Evolutionary conservation across 352 stramenopile genomes (phyloP), one percentile per base, ranked within the genome.

Genomic region (Phytopythium aichiense): DNA sequence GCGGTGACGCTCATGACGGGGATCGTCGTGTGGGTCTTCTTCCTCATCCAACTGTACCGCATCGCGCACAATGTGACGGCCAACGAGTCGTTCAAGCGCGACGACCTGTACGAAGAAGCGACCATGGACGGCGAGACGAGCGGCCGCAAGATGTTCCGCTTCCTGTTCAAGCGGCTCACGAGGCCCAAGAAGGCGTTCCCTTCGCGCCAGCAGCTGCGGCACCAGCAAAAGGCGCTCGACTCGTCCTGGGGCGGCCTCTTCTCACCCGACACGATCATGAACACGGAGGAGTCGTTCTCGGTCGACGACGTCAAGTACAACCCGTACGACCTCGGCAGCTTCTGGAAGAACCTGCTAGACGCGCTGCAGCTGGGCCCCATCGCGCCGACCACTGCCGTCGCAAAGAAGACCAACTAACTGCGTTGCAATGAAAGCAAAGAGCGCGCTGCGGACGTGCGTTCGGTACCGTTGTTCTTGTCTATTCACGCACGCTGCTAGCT

Each of bases 71-170:
- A 94, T 38, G 75, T 76, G 54, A 92, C 85, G 5, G 84, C 85
- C 5, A 91, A 89, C 59, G 85, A 94, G 64, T 80, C 83, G 13
- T 94, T 94, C 55, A 94, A 94, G 67, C 85, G 85, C 38, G 80
- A 92, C 66, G 77, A 83, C 22, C 65, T 92, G n/a, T 76, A 68
- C 38, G 74, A 85, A n/a, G 63, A 81, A 65, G 81, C 79, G 4
- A 67, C 79, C 38, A 61, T 84, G 13, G 79, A 89, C 58, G 60
- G 70, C 25, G 63, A 83, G 61, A 71, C 71, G 28, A 72, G 74
- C 25, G 61, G 71, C 9, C 64, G 66, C 11, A 61, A 66, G 8
- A 81, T 83, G 77, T 72, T 83, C 37, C 69, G 63, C 51, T 76
- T 79, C 25, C 69, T 87, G 20, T 69, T 84, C 58, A 73, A 83